Percentiles rank a stretch among this genome's conserved stretches.
phyloP scores from a whole-genome alignment of 2,329 filamentous ascomycete genomes.

The Aureobasidium sp. region DNA sequence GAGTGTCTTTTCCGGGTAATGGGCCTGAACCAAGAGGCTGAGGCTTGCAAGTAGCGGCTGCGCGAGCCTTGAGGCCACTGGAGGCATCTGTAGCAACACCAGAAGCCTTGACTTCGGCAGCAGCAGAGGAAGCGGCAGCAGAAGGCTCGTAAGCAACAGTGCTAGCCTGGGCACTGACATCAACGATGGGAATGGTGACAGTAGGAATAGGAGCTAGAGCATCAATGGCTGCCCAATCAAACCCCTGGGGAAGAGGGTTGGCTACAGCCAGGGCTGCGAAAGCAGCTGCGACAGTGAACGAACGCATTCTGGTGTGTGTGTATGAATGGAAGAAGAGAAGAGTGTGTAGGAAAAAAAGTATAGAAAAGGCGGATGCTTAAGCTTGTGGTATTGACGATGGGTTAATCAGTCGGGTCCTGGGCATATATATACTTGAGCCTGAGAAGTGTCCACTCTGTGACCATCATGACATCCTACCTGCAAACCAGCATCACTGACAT shows the following conservation, averaged over 20 bases:
- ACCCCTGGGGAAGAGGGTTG: conserved; percentile 19
- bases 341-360: background rate
- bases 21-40: conserved; percentile 6
- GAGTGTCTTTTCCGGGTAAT: conserved; percentile 19
- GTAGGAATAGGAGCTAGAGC: conserved; percentile 15
- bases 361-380: background rate
- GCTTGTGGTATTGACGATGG: background rate
- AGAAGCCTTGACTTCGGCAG: conserved; percentile 2
- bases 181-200: conserved; percentile 15
- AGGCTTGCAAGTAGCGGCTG: background rate
- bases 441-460: background rate
- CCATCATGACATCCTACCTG: background rate
- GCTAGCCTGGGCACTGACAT: conserved; percentile 14
- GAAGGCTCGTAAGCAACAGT: conserved; percentile 17
- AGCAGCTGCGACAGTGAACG: conserved; percentile 10
- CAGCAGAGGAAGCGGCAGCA: conserved; percentile 10
- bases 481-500: conserved; percentile 4
- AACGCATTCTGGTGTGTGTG: conserved; percentile 6
- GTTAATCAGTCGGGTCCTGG: background rate
- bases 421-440: conserved; percentile 9
- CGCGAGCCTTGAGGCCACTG: background rate
- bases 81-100: background rate
- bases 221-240: conserved; percentile 19
- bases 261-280: conserved; percentile 16
- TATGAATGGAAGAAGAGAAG: background rate